A percentile compares a stretch with the other conserved stretches of the same genome.
Conservation (phyloP, 495 filamentous ascomycete species). For the Penicillium bovifimosum region DNA sequence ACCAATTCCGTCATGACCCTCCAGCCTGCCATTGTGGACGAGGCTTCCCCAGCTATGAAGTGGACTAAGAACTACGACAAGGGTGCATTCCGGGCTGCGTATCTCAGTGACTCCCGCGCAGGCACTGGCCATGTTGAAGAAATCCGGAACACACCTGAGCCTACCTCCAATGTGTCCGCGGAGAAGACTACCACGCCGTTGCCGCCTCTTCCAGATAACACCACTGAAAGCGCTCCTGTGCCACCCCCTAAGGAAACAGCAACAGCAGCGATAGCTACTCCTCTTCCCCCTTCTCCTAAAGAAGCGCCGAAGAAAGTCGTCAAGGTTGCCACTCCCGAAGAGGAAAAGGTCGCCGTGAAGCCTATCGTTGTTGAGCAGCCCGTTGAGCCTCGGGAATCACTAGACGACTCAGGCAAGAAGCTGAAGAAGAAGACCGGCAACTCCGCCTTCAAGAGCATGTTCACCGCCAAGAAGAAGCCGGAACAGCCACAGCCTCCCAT, state of each 20-base stretch:
- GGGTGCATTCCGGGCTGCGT: slow-evolving; percentile 71
- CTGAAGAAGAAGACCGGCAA: slow-evolving; percentile 46
- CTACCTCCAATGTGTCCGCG: not conserved
- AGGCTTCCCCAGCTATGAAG: slow-evolving; percentile 89
- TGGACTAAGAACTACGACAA: slow-evolving; percentile 78
- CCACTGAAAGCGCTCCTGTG: slow-evolving; percentile 14
- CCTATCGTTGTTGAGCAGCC: slow-evolving; percentile 20
- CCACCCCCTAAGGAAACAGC: slow-evolving; percentile 20
- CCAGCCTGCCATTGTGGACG: slow-evolving; percentile 77
- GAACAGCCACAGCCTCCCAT: slow-evolving; percentile 31
- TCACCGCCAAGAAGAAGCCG: slow-evolving; percentile 42
- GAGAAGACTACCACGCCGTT: slow-evolving; percentile 15
- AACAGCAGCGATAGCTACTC: slow-evolving; percentile 17
- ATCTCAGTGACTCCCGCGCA: slow-evolving; percentile 65
- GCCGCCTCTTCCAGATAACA: slow-evolving; percentile 9
- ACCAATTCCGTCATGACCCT: slow-evolving; percentile 90
- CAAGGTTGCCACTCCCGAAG: slow-evolving; percentile 7
- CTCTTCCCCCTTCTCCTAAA: slow-evolving; percentile 31
- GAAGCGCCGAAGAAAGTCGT: slow-evolving; percentile 12
- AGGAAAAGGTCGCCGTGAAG: slow-evolving; percentile 14
- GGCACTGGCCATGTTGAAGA: slow-evolving; percentile 53
- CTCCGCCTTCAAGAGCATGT: slow-evolving; percentile 45
- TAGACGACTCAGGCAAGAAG: slow-evolving; percentile 33
- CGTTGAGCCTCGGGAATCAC: slow-evolving; percentile 23
- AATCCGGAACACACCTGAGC: slow-evolving; percentile 10